phyloP scores from a whole-genome alignment of 331 rosid species.

The Stylosanthes scabra region DNA sequence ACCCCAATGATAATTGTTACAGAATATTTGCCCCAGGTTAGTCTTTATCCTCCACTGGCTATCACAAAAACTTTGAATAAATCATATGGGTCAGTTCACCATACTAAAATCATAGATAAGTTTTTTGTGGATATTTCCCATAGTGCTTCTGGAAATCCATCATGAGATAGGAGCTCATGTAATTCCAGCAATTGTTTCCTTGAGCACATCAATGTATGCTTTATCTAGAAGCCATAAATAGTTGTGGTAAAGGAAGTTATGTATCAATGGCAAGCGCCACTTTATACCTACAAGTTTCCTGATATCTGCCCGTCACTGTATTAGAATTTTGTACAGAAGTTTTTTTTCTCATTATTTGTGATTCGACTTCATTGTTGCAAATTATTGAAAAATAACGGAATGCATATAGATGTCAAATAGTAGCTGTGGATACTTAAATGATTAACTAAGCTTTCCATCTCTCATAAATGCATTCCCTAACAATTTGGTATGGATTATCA shows the following conservation, averaged over 20 bases:
- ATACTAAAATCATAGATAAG: background rate
- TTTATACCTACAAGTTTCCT: background rate
- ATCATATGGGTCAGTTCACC: conserved; percentile 8
- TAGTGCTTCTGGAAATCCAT: background rate
- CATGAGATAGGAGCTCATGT: conserved; percentile 15
- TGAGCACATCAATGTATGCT: conserved; percentile 14
- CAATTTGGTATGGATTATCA: conserved; percentile 32
- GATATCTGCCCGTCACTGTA: conserved; percentile 10
- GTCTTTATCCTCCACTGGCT: conserved; percentile 30
- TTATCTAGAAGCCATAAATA: conserved; percentile 4
- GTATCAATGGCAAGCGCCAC: background rate
- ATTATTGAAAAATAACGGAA: background rate
- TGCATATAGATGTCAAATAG: conserved; percentile 4
- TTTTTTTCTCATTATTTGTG: conserved; percentile 22
- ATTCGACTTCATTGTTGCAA: conserved; percentile 6
- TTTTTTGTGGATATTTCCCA: conserved; percentile 12
- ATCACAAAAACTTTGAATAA: conserved; percentile 11
- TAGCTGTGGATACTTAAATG: background rate
- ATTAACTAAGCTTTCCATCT: background rate
- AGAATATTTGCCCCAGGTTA: conserved; percentile 91
- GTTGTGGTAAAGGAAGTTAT: conserved; percentile 7
- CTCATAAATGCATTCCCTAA: conserved; percentile 25
- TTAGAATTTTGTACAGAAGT: background rate
- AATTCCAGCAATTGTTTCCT: background rate
- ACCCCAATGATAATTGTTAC: conserved; percentile 96